These are phyloP conservation scores for Ceratocystis alfenasii DNA, from an alignment of 2,329 filamentous ascomycete species.

Conservation along the genomic window DNA sequence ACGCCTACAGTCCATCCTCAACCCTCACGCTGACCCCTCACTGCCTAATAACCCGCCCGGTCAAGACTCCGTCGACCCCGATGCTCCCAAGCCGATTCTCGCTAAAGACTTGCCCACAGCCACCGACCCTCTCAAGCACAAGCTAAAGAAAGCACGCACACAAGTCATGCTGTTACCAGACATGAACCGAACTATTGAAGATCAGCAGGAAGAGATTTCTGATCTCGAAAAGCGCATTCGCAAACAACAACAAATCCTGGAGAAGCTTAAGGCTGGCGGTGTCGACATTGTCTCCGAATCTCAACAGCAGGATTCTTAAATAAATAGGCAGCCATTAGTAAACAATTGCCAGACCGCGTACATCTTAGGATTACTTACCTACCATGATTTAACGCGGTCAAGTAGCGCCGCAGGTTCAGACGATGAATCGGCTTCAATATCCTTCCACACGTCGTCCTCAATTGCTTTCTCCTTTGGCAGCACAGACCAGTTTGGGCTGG, in stretches of 20 bases:
- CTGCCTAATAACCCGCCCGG: neutral
- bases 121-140: conserved; percentile 67
- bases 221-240: conserved; percentile 53
- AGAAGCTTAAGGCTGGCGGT: conserved; percentile 41
- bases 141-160: conserved; percentile 64
- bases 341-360: neutral
- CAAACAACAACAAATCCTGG: conserved; percentile 49
- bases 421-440: conserved; percentile 45
- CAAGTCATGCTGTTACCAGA: conserved; percentile 57
- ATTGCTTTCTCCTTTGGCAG: conserved; percentile 50
- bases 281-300: conserved; percentile 30
- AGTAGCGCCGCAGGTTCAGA: neutral
- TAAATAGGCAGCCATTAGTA: too few species aligned
- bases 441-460: conserved; percentile 53
- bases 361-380: neutral
- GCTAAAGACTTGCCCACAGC: conserved; percentile 69
- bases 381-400: neutral
- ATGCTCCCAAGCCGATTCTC: conserved; percentile 32
- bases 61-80: conserved; percentile 1
- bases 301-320: conserved; percentile 14
- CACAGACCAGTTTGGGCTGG: conserved; percentile 78
- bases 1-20: conserved; percentile 46
- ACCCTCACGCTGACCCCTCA: conserved; percentile 26
- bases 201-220: conserved; percentile 60
- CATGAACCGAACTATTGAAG: conserved; percentile 51